Conservation (phyloP, 805 yeast genomes). For the Metschnikowia proteae region DNA sequence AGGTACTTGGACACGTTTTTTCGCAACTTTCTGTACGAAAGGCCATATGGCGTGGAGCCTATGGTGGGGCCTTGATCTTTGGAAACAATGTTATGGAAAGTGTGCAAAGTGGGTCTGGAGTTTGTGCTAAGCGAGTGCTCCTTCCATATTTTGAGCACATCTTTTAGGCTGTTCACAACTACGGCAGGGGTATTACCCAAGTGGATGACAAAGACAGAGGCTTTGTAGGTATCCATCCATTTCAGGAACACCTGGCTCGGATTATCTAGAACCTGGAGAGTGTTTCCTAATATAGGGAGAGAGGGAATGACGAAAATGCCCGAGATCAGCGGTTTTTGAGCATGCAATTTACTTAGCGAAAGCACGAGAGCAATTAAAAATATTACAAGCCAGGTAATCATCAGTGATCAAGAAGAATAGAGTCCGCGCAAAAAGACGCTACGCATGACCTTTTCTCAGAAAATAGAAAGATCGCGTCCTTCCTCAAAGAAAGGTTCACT, state of each 20-base stretch:
- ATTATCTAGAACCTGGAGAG: constrained; percentile 40
- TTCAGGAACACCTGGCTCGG: constrained; percentile 48
- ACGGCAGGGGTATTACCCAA: constrained; percentile 56
- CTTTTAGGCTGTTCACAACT: constrained; percentile 62
- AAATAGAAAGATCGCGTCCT: too few species aligned
- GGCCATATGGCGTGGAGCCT: constrained; percentile 62
- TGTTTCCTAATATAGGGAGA: constrained; percentile 50
- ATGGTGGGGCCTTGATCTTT: constrained; percentile 55
- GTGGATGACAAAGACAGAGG: constrained; percentile 55
- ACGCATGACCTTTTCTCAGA: neutral
- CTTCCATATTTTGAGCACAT: constrained; percentile 54
- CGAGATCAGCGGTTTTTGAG: constrained; percentile 18
- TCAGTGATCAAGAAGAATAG: neutral
- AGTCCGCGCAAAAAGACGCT: neutral
- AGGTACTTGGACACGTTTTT: constrained; percentile 47
- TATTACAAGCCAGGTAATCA: neutral
- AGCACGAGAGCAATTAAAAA: neutral
- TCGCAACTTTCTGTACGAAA: constrained; percentile 43
- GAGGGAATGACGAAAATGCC: constrained; percentile 45
- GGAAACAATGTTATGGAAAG: constrained; percentile 63
- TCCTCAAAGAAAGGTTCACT: neutral
- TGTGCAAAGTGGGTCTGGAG: constrained; percentile 63
- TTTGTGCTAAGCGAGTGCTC: constrained; percentile 46
- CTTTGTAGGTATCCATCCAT: constrained; percentile 43
- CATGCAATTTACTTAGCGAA: neutral